These are phyloP conservation scores for Chlorella variabilis DNA, from an alignment of 163 green algal genomes.

Conservation along the genomic window DNA sequence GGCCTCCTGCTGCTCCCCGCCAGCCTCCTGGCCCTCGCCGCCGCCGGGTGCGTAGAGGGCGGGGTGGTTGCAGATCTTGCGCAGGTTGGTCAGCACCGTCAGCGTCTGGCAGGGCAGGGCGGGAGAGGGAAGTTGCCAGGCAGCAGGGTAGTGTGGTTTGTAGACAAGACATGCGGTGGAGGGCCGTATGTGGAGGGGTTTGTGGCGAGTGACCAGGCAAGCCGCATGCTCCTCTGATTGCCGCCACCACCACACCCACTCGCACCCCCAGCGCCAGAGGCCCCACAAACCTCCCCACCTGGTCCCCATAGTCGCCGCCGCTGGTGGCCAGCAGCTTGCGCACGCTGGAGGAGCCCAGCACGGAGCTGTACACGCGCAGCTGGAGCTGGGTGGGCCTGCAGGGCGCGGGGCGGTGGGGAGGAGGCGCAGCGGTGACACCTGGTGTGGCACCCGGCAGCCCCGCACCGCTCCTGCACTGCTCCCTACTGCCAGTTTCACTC, in stretches of 20 bases:
- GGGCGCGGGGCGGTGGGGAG: slow-evolving; percentile 14
- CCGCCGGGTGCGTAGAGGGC: not conserved
- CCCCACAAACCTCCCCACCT: not conserved
- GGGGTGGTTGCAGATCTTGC: slow-evolving; percentile 54
- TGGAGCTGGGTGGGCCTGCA: slow-evolving; percentile 61
- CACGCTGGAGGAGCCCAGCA: slow-evolving; percentile 58
- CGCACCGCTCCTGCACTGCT: not conserved
- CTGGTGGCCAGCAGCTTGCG: slow-evolving; percentile 38
- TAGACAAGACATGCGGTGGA: not conserved
- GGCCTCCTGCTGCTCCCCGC: not conserved
- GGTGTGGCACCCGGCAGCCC: not conserved
- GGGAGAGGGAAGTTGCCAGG: no score
- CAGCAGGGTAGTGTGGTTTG: not conserved
- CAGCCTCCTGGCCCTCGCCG: not conserved
- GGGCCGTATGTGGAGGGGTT: no score
- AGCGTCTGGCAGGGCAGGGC: slow-evolving; percentile 21
- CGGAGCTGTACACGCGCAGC: slow-evolving; percentile 50
- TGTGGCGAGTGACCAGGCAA: no score
- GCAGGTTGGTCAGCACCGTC: slow-evolving; percentile 38
- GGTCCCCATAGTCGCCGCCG: slow-evolving; percentile 42
- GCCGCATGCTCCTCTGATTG: not conserved
- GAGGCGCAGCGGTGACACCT: not conserved
- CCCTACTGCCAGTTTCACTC: no score
- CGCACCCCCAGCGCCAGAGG: not conserved
- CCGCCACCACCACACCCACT: no score